A percentile compares a stretch with the other conserved stretches of the same genome.
phyloP scores from a whole-genome alignment of 2,329 filamentous ascomycete genomes.

The Colletotrichum trifolii region DNA sequence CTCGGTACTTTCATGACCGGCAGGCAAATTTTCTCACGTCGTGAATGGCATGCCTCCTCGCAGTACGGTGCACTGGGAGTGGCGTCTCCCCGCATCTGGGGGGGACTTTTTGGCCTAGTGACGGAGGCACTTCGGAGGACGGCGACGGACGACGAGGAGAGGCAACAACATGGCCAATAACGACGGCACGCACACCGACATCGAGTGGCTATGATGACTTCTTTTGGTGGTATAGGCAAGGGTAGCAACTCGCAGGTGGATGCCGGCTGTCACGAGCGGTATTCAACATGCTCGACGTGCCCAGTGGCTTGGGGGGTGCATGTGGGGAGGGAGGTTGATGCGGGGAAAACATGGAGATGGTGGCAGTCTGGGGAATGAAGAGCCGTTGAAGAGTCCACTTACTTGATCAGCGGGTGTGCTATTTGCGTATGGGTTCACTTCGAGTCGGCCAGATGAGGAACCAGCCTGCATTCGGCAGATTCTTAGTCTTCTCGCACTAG shows the following conservation, averaged over 20 bases:
- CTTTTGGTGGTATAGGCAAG: slow-evolving; percentile 19
- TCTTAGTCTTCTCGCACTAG: no score
- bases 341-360: slow-evolving; percentile 2
- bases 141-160: background rate
- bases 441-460: no score
- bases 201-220: slow-evolving; percentile 27
- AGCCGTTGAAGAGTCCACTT: slow-evolving; percentile 9
- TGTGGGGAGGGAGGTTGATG: slow-evolving; percentile 6
- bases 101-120: background rate
- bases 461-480: no score
- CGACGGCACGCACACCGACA: background rate
- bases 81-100: slow-evolving; percentile 3
- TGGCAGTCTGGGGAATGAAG: slow-evolving; percentile 7
- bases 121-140: slow-evolving; percentile 24
- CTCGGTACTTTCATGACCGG: background rate
- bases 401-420: background rate
- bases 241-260: slow-evolving; percentile 18
- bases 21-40: slow-evolving; percentile 7
- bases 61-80: background rate
- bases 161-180: slow-evolving; percentile 2
- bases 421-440: no score
- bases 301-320: background rate
- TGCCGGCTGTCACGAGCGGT: slow-evolving; percentile 26
- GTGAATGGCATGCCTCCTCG: slow-evolving; percentile 4
- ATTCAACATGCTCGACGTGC: slow-evolving; percentile 1